Conservation (phyloP, 441 rosid species). For the Erodium trifolium region DNA sequence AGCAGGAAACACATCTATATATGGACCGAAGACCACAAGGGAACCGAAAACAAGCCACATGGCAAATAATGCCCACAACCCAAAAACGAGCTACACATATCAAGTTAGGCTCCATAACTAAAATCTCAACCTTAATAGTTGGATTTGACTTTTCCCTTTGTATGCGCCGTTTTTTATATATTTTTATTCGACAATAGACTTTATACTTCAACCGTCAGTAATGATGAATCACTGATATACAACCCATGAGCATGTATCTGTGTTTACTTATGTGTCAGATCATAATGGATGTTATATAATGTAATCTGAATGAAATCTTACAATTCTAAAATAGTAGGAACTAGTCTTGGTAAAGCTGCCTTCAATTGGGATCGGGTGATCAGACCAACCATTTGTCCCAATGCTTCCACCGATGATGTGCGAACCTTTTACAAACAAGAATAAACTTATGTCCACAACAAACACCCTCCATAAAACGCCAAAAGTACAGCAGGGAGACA, state of each 20-base stretch:
- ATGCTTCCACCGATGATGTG: conserved; percentile 81
- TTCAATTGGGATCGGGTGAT: conserved; percentile 73
- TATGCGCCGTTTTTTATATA: no score
- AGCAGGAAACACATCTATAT: no score
- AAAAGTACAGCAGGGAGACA: neutral
- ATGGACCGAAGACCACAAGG: no score
- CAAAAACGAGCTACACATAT: no score
- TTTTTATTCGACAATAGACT: no score
- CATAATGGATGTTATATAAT: conserved; percentile 3
- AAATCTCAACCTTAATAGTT: no score
- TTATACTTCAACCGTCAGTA: no score
- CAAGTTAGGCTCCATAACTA: no score
- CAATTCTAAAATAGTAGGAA: conserved; percentile 87
- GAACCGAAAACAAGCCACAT: no score
- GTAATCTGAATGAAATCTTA: conserved; percentile 33
- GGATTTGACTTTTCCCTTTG: no score
- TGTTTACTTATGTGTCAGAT: neutral
- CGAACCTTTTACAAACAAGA: conserved; percentile 56
- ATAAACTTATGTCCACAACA: conserved; percentile 9
- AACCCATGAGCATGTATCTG: neutral
- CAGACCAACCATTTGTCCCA: conserved; percentile 97
- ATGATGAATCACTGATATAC: neutral
- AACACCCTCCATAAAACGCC: neutral
- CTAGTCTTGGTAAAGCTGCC: conserved; percentile 87
- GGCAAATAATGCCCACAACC: no score